A percentile compares a stretch with the other conserved stretches of the same genome.
Evolutionary conservation across 2,329 filamentous ascomycete species (phyloP).

Genomic region (Plectosphaerella cucumerina): DNA sequence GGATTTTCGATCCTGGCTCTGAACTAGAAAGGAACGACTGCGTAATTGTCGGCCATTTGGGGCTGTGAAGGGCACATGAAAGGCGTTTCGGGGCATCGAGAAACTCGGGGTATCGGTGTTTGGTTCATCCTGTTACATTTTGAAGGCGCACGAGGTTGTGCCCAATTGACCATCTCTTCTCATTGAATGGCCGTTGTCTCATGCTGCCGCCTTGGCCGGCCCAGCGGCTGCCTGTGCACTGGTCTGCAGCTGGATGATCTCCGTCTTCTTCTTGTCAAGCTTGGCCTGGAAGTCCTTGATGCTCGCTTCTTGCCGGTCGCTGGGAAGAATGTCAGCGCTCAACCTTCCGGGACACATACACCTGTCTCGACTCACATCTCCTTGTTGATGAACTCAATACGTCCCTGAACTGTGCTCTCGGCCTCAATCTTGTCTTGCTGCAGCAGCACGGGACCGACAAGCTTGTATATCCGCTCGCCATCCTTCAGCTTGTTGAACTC

Average conservation of each 20-base stretch:
- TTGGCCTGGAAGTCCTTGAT: conserved; percentile 54
- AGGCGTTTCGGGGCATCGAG: too few species aligned
- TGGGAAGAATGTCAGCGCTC: conserved; percentile 9
- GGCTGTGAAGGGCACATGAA: background rate
- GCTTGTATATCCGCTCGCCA: conserved; percentile 90
- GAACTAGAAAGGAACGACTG: conserved; percentile 23
- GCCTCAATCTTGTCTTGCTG: conserved; percentile 94
- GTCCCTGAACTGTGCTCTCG: conserved; percentile 82
- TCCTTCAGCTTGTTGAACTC: conserved; percentile 79
- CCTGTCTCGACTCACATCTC: conserved; percentile 67
- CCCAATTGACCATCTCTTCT: background rate
- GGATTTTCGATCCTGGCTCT: conserved; percentile 32
- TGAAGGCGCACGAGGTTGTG: too few species aligned
- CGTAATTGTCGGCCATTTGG: too few species aligned
- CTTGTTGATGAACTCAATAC: conserved; percentile 86
- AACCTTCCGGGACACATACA: background rate
- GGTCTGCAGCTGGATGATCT: conserved; percentile 54
- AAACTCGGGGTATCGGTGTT: too few species aligned
- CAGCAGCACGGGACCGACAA: conserved; percentile 84
- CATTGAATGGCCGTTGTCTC: background rate
- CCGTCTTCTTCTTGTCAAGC: conserved; percentile 54
- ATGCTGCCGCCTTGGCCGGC: conserved; percentile 22
- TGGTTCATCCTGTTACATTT: too few species aligned
- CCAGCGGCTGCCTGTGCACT: conserved; percentile 38
- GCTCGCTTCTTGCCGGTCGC: conserved; percentile 39